Evolutionary conservation across 139 green algal species (phyloP).

Genomic region (Yamagishiella unicocca): DNA sequence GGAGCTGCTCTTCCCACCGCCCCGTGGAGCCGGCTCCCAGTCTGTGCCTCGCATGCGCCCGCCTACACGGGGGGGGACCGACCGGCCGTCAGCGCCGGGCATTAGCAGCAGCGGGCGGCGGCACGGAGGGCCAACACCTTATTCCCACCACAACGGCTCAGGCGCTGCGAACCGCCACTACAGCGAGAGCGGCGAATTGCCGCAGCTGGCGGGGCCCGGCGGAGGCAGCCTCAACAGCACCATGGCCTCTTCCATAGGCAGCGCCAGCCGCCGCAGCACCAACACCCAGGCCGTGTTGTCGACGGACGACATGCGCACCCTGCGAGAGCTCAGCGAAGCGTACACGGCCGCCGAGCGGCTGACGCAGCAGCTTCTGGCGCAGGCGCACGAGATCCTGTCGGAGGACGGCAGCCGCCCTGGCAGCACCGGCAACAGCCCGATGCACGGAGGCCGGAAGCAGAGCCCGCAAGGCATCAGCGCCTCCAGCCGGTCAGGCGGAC

Average conservation of each 20-base stretch:
- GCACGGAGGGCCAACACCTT: too few species aligned
- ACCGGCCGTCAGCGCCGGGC: not conserved
- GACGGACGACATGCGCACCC: conserved; percentile 40
- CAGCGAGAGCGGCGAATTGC: conserved; percentile 29
- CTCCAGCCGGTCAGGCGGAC: too few species aligned
- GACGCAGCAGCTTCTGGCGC: conserved; percentile 51
- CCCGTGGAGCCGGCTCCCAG: conserved; percentile 4
- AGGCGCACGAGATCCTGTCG: conserved; percentile 34
- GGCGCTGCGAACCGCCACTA: not conserved
- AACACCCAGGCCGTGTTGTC: conserved; percentile 23
- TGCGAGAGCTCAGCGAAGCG: conserved; percentile 51
- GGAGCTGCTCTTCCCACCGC: not conserved
- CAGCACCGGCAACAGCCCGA: conserved; percentile 1
- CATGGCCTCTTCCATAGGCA: conserved; percentile 19
- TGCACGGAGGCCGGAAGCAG: not conserved
- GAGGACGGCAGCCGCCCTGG: conserved; percentile 25
- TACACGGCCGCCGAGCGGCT: conserved; percentile 41
- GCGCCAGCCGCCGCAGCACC: conserved; percentile 13
- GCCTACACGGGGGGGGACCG: not conserved
- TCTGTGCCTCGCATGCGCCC: conserved; percentile 24
- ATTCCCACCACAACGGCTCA: not conserved
- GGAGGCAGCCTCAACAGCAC: not conserved
- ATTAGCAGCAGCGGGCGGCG: too few species aligned
- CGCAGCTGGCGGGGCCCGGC: not conserved
- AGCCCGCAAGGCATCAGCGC: too few species aligned